Base-by-base conservation (phyloP, 352 stramenopile species). In the Pythium graminicola region DNA sequence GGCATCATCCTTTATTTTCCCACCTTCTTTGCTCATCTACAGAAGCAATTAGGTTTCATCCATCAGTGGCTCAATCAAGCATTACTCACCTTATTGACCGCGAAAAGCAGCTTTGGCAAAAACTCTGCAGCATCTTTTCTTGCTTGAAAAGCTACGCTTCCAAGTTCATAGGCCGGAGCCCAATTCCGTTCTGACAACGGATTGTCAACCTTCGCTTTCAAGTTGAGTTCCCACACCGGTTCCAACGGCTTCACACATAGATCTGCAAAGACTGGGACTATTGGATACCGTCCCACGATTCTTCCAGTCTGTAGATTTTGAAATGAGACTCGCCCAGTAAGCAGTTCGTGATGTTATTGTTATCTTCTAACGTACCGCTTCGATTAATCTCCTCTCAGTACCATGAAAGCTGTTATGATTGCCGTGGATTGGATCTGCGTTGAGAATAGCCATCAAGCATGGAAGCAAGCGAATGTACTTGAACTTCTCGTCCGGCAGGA, bases 231-330 rank as follows among this genome's bases (percentile, higher is more conserved):
- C 17, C 38, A 49, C 19, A 52, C 48, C 13, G 58, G 62, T 23
- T 42, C 60, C 38, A 78, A 47, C 8, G 60, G 59, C n/a, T 73
- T 79, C 13, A 77, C 56, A 36, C 45, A 80, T 2, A 78, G 43
- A 57, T 86, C 76, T 23, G 63, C 65, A 40, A 78, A 64, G 35
- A 85, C 64, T 2, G 76, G 76, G 1, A 86, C 61, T 16, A 81
- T 60, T 24, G 72, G 67, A 44, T 66, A 83, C 13, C 69, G 70
- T 50, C 48, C 38, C 33, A 76, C 62, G 6, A 81, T 42, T 50
- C 68, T 80, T 6, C 40, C 32, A 50, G 64, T 74, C 75, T 86
- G 49, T 8, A 40, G 19, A 9, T 5, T 13, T 28, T 13, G 17
- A 4, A 24, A 11, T 46, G 13, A 29, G 23, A 11, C n/a, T n/a